phyloP scores from a whole-genome alignment of 768 basidiomycete genomes.

The Leucogyrophana mollusca region DNA sequence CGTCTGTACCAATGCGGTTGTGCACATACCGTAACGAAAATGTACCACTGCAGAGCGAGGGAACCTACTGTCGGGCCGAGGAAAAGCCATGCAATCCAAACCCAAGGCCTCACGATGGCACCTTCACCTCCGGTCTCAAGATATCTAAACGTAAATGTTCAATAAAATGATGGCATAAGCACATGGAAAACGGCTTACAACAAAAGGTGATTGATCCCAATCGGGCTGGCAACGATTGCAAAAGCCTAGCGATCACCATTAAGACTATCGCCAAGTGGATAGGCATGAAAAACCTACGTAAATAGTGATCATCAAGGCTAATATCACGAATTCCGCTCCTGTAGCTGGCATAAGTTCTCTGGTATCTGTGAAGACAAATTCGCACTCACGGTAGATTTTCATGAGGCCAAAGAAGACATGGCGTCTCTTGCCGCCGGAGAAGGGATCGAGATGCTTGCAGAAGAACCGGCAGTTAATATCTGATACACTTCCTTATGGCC shows the following conservation, averaged over 20 bases:
- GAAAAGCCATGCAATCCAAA: conserved; percentile 60
- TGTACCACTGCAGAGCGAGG: conserved; percentile 53
- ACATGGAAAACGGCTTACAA: conserved; percentile 12
- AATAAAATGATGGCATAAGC: background rate
- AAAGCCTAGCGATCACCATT: too few species aligned
- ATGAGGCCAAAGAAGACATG: conserved; percentile 16
- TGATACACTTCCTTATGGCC: conserved; percentile 3
- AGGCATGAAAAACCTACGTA: background rate
- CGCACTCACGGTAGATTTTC: conserved; percentile 7
- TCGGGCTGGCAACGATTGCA: conserved; percentile 23
- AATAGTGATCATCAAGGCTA: conserved; percentile 8
- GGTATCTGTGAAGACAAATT: background rate
- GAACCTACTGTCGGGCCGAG: conserved; percentile 44
- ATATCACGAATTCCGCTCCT: conserved; percentile 7
- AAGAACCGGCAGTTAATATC: background rate
- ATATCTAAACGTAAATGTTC: conserved; percentile 38
- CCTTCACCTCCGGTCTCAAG: conserved; percentile 52
- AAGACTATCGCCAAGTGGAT: too few species aligned
- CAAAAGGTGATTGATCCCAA: conserved; percentile 32
- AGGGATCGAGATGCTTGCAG: conserved; percentile 24
- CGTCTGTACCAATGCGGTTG: conserved; percentile 8
- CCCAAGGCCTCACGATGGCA: conserved; percentile 59
- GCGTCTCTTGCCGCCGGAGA: conserved; percentile 12
- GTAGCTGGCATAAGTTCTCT: background rate
- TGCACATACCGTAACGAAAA: conserved; percentile 31